Conservation (phyloP, 75 land plant genomes). For the Selaginella tamariscina region DNA sequence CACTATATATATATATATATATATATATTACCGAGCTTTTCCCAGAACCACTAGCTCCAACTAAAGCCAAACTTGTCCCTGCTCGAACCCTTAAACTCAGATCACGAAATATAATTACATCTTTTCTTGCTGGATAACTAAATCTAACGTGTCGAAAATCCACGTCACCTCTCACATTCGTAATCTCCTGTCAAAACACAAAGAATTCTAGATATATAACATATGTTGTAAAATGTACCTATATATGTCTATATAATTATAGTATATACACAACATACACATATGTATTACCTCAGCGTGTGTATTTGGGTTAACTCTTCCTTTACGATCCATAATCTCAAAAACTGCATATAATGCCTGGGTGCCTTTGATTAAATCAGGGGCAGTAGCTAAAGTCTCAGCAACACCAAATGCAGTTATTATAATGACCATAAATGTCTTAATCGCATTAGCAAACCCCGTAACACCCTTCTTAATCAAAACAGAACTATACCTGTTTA, state of each 20-base stretch:
- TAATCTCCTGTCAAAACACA: too few species aligned
- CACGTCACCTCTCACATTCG: conserved; percentile 14
- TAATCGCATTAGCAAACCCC: conserved; percentile 7
- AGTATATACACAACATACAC: too few species aligned
- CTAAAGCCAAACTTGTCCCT: conserved; percentile 15
- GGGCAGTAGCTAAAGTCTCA: conserved; percentile 8
- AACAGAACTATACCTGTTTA: too few species aligned
- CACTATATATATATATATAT: too few species aligned
- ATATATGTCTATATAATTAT: too few species aligned
- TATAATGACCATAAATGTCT: conserved; percentile 10
- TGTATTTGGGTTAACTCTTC: background rate
- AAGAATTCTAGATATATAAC: too few species aligned
- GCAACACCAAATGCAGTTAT: conserved; percentile 13
- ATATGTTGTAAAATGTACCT: too few species aligned
- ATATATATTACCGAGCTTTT: conserved; percentile 12
- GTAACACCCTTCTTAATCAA: conserved; percentile 7
- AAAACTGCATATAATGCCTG: conserved; percentile 1
- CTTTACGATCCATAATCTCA: background rate
- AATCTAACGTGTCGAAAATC: conserved; percentile 20
- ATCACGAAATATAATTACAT: conserved; percentile 16
- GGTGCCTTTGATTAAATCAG: conserved; percentile 11
- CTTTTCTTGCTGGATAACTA: conserved; percentile 14
- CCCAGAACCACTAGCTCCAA: conserved; percentile 21
- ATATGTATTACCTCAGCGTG: too few species aligned
- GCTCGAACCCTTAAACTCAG: conserved; percentile 15